Evolutionary conservation across 2,329 filamentous ascomycete genomes (phyloP).

Genomic region (Sporothrix luriei): DNA sequence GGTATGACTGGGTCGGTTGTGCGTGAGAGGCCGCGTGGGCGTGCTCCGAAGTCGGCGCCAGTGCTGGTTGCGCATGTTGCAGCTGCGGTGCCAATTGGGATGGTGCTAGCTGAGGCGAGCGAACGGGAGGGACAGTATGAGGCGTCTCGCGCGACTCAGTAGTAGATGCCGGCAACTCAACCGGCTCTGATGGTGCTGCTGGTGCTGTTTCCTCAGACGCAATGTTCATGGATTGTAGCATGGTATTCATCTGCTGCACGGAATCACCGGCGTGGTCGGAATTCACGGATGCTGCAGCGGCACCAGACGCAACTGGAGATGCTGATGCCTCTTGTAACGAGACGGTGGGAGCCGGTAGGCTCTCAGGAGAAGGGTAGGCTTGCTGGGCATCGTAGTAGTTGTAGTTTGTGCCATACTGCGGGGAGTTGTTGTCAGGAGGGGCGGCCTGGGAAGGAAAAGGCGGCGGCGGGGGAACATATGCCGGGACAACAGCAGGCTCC

Average conservation of each 20-base stretch:
- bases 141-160: background rate
- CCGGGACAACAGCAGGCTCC: background rate
- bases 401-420: constrained; percentile 16
- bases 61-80: background rate
- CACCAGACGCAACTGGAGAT: background rate
- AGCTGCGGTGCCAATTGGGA: background rate
- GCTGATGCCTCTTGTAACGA: background rate
- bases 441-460: background rate
- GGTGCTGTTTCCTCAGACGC: background rate
- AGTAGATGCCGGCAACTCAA: background rate
- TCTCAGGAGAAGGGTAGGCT: background rate
- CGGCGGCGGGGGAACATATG: background rate
- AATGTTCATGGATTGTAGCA: constrained; percentile 24
- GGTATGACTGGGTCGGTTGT: background rate
- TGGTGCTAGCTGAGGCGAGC: background rate
- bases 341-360: background rate
- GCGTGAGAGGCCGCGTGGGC: background rate
- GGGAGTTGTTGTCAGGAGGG: background rate
- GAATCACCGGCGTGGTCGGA: background rate
- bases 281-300: background rate
- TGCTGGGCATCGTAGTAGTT: constrained; percentile 19
- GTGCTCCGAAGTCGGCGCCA: background rate
- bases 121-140: background rate
- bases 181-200: background rate
- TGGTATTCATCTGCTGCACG: constrained; percentile 8